Evolutionary conservation across 805 yeast species (phyloP).

Genomic region (Metschnikowia henanensis): DNA sequence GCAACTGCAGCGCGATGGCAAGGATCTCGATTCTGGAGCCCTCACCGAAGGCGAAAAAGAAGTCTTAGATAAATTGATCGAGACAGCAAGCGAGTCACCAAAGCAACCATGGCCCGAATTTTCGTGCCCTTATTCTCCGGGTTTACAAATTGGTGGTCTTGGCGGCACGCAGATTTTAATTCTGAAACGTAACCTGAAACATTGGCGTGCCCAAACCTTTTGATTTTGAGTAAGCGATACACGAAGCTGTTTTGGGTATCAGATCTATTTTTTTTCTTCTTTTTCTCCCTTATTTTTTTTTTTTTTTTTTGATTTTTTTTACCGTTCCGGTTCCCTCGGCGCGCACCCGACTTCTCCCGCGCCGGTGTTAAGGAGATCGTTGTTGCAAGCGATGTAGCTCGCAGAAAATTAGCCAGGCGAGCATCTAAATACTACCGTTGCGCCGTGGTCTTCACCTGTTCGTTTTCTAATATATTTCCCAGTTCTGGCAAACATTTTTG

Average conservation of each 20-base stretch:
- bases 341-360: slow-evolving; percentile 13
- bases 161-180: too few relatives aligned
- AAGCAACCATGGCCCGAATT: neutral
- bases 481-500: too few relatives aligned
- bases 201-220: neutral
- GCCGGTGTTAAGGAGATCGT: slow-evolving; percentile 8
- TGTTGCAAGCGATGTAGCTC: slow-evolving; percentile 11
- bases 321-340: slow-evolving; percentile 1
- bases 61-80: neutral
- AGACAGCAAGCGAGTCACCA: neutral
- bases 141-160: too few relatives aligned
- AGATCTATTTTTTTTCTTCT: neutral
- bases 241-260: slow-evolving; percentile 3
- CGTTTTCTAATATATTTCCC: neutral
- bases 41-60: neutral
- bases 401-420: slow-evolving; percentile 6
- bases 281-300: neutral
- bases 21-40: neutral
- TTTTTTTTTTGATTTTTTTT: neutral
- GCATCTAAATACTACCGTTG: slow-evolving; percentile 3
- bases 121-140: too few relatives aligned
- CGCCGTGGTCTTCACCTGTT: slow-evolving; percentile 1
- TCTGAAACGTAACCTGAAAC: neutral
- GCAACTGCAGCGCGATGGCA: slow-evolving; percentile 8
- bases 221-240: neutral